Base-by-base conservation (phyloP, 208 protist genomes). In the Trypanosoma platydactyli region DNA sequence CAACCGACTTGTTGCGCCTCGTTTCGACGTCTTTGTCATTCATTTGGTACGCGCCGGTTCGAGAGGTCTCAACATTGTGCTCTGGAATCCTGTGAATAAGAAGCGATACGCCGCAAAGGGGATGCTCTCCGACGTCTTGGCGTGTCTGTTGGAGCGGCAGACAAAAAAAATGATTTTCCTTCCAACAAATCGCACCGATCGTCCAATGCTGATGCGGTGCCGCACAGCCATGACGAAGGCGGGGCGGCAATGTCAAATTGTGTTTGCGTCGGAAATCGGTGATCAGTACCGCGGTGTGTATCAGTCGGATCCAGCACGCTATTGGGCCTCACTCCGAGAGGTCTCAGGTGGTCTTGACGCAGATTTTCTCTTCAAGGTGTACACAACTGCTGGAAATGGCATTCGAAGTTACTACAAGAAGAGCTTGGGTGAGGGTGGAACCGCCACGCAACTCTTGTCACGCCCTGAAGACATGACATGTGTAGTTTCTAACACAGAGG, bases 141-240 rank as follows among this genome's bases (percentile, higher is more conserved):
- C 73, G 41, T 89, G 82, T 64, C 56, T 95, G 44, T 67, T 95
- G 42, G 71, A 84, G 58, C 81, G 76, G 9, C 76, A 80, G 12
- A 51, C 77, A n/a, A 77, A 62, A 16, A 61, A 64, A 15, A 75
- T 95, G 51, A 95, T 95, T 55, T 73, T 95, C 25, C 35, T 95
- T 51, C 89, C 89, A 15, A 95, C 89, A n/a, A 86, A 88, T 51
- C 84, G 89, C 55, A 92, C 86, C 3, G 89, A 95, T 76, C 86
- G 89, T 57, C 73, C 83, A 41, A 60, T 72, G 57, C 80, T 95
- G 55, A 81, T 89, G 25, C 83, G 83, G 46, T 95, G 89, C 46
- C 86, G 84, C 50, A 79, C 86, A 0, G 89, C 89, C 0, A 63
- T 95, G 13, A 73, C 63, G 29, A 92, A 91, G 72, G 65, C 64